Evolutionary conservation across 495 filamentous ascomycete genomes (phyloP), one percentile per base, ranked within the genome.

Genomic region (Penicillium lividum): DNA sequence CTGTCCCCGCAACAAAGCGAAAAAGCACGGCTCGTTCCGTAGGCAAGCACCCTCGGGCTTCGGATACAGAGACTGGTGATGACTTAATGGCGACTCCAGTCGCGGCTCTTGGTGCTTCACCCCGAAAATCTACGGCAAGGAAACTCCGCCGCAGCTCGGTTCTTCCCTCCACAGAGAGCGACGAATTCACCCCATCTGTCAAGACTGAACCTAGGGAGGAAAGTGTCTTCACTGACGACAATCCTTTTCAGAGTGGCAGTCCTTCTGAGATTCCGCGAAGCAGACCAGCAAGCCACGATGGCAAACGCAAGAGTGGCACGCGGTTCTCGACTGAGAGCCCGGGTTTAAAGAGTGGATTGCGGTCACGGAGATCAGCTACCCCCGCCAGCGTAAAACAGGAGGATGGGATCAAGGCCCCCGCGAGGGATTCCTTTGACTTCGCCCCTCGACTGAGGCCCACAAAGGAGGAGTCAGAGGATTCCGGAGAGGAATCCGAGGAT

Each of bases 171-270:
- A 76, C 74, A 7, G 77, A 77, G 59, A 50, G 69, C 10, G 73
- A 78, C 22, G 60, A 68, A n/a, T 58, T 60, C n/a, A 64, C 74
- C 44, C 64, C 68, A 18, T 61, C 63, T 33, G 57, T 75, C 44
- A 82, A 74, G 68, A 68, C 60, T 31, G 67, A 78, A 56, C 62
- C 67, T 13, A 68, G 57, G 22, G 70, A 74, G 11, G 81, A 82
- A 22, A 84, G 79, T 64, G 82, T 89, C 58, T 96, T 98, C 73
- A 88, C 86, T 33, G 78, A 83, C 64, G 92, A 98, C 48, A 98
- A 98, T 65, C 93, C 94, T 1, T 98, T 98, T 65, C 94, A 98
- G 69, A 94, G 90, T 66, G 92, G 91, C 13, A 84, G 83, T 59
- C 84, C 86, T 7, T 83, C 84, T 2, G 71, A 68, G 47, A 70